These are phyloP conservation scores for Tetradesmus obliquus DNA, from an alignment of 139 green algal species.

Conservation along the genomic window DNA sequence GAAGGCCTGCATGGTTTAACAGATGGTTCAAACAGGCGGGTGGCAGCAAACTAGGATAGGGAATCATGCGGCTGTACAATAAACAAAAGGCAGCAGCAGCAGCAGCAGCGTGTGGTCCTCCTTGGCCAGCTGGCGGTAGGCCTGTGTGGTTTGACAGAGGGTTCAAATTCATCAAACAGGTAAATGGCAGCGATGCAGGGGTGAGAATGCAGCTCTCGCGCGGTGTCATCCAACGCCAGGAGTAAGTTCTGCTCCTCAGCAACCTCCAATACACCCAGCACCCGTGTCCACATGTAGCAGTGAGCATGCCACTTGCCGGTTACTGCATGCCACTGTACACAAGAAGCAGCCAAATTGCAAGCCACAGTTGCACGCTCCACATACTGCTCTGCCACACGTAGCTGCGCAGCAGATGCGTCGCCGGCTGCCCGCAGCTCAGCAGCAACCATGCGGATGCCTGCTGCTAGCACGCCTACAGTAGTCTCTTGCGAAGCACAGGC, in stretches of 20 bases:
- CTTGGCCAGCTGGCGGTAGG: constrained; percentile 93
- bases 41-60: too few species aligned
- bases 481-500: background rate
- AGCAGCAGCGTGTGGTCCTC: constrained; percentile 88
- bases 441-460: constrained; percentile 60
- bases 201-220: too few species aligned
- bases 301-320: too few species aligned
- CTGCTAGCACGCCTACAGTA: background rate
- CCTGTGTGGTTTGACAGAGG: constrained; percentile 46
- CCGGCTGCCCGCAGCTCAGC: constrained; percentile 60
- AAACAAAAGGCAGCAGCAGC: constrained; percentile 64
- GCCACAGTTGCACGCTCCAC: constrained; percentile 63
- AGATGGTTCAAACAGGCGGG: background rate
- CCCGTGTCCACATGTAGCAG: too few species aligned
- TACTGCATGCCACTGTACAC: too few species aligned
- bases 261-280: too few species aligned
- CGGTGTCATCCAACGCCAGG: too few species aligned
- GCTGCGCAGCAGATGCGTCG: constrained; percentile 41
- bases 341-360: background rate
- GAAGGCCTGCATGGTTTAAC: constrained; percentile 75
- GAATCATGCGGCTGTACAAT: too few species aligned
- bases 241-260: too few species aligned
- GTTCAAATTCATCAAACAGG: background rate
- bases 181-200: background rate
- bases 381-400: constrained; percentile 57